Percentiles rank a stretch among this genome's conserved stretches.
Evolutionary conservation across 441 rosid genomes (phyloP).

Genomic region (Francoa sonchifolia): DNA sequence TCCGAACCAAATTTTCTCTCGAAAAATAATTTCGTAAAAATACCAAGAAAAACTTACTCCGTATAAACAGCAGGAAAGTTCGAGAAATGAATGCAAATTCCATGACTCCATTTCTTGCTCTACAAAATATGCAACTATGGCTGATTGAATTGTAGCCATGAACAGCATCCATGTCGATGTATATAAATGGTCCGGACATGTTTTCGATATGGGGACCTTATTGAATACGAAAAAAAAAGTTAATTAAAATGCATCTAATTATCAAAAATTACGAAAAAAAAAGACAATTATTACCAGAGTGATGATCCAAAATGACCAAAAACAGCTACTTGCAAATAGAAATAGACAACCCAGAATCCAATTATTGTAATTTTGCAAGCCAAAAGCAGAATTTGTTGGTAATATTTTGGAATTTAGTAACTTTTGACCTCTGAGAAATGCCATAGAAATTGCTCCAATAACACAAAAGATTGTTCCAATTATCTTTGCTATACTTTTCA

Average conservation of each 20-base stretch:
- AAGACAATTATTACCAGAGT: no score
- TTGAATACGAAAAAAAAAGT: no score
- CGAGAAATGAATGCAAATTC: slow-evolving; percentile 31
- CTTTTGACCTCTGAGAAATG: slow-evolving; percentile 46
- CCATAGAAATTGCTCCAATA: slow-evolving; percentile 60
- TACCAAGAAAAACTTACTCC: slow-evolving; percentile 24
- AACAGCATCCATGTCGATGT: slow-evolving; percentile 45
- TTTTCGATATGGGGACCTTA: slow-evolving; percentile 42
- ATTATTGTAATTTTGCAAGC: slow-evolving; percentile 16
- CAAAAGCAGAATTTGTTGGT: slow-evolving; percentile 15
- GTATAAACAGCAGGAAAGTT: slow-evolving; percentile 29
- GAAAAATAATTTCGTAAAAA: no score
- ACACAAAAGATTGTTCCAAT: slow-evolving; percentile 47
- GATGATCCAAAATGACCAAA: slow-evolving; percentile 55
- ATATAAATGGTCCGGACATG: slow-evolving; percentile 41
- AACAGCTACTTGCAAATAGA: slow-evolving; percentile 31
- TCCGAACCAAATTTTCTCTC: neutral
- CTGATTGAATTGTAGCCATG: slow-evolving; percentile 43
- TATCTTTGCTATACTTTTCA: slow-evolving; percentile 48
- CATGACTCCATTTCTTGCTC: slow-evolving; percentile 28
- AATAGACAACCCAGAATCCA: slow-evolving; percentile 45
- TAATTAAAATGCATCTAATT: no score
- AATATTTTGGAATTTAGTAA: slow-evolving; percentile 21
- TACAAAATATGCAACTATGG: slow-evolving; percentile 23
- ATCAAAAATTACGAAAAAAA: no score